These are phyloP conservation scores for Penicillium sp. DNA, from an alignment of 2,329 filamentous ascomycete species.

Conservation along the genomic window DNA sequence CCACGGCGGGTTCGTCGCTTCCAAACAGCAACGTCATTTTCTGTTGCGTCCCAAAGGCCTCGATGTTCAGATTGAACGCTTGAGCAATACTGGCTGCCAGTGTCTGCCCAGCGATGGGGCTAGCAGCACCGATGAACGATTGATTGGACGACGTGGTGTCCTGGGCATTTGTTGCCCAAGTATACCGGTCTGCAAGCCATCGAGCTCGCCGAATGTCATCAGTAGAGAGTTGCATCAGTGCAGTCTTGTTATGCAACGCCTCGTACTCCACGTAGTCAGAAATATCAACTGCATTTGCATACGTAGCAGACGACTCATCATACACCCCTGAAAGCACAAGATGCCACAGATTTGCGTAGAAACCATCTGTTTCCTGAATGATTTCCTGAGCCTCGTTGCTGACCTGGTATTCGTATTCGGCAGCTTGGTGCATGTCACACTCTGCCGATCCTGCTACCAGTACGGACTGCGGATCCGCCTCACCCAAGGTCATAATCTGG, in stretches of 20 bases:
- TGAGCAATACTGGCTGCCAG: constrained; percentile 40
- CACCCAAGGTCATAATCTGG: constrained; percentile 45
- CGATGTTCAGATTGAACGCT: constrained; percentile 41
- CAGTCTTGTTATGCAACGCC: constrained; percentile 50
- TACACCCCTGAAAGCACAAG: constrained; percentile 46
- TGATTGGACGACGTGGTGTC: constrained; percentile 29
- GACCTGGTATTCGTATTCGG: constrained; percentile 42
- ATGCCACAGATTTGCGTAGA: constrained; percentile 50
- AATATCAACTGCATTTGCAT: constrained; percentile 53
- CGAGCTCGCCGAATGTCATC: constrained; percentile 39
- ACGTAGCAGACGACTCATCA: constrained; percentile 42
- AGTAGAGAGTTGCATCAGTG: constrained; percentile 31
- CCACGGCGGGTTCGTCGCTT: constrained; percentile 49
- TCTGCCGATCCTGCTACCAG: constrained; percentile 50
- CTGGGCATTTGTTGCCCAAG: constrained; percentile 50
- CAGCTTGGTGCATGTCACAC: constrained; percentile 41
- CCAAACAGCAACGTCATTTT: constrained; percentile 53
- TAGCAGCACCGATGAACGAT: constrained; percentile 30
- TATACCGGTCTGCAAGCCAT: constrained; percentile 50
- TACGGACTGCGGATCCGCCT: constrained; percentile 51
- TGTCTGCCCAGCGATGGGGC: constrained; percentile 45
- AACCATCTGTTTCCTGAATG: constrained; percentile 34
- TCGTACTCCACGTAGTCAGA: constrained; percentile 58
- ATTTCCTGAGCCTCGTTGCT: constrained; percentile 44
- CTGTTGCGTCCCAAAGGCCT: constrained; percentile 34